These are phyloP conservation scores for Penicillium sumatraense DNA, from an alignment of 2,329 filamentous ascomycete species.

Conservation along the genomic window DNA sequence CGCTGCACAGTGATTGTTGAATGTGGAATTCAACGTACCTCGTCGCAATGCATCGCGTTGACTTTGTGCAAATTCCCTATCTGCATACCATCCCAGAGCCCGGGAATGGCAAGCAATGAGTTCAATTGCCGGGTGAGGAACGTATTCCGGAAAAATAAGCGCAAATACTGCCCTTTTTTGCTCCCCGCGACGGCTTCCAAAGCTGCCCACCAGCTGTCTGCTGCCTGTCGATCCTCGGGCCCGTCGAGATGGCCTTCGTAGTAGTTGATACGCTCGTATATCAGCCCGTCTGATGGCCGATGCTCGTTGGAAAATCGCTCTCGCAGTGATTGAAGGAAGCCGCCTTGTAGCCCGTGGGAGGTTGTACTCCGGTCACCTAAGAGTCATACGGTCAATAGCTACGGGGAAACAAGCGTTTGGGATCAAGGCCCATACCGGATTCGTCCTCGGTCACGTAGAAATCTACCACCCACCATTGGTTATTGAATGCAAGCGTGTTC, in stretches of 20 bases:
- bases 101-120: slow-evolving; percentile 9
- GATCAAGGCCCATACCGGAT: neutral
- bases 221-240: slow-evolving; percentile 2
- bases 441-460: slow-evolving; percentile 10
- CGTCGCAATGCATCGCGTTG: slow-evolving; percentile 12
- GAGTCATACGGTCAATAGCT: neutral
- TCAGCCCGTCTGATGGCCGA: slow-evolving; percentile 12
- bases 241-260: slow-evolving; percentile 14
- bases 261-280: slow-evolving; percentile 15
- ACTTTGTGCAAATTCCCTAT: slow-evolving; percentile 16
- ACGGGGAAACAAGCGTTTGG: neutral
- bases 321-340: slow-evolving; percentile 2
- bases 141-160: slow-evolving; percentile 1
- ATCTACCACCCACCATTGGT: slow-evolving; percentile 16
- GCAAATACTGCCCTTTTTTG: slow-evolving; percentile 12
- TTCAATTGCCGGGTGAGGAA: slow-evolving; percentile 7
- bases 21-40: slow-evolving; percentile 4
- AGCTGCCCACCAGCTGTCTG: slow-evolving; percentile 14
- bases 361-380: neutral
- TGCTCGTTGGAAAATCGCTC: slow-evolving; percentile 15
- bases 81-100: slow-evolving; percentile 12
- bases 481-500: neutral
- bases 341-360: neutral
- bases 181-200: slow-evolving; percentile 6
- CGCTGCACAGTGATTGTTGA: neutral